Evolutionary conservation across 306 rosid genomes (phyloP).

Genomic region (Geum urbanum): DNA sequence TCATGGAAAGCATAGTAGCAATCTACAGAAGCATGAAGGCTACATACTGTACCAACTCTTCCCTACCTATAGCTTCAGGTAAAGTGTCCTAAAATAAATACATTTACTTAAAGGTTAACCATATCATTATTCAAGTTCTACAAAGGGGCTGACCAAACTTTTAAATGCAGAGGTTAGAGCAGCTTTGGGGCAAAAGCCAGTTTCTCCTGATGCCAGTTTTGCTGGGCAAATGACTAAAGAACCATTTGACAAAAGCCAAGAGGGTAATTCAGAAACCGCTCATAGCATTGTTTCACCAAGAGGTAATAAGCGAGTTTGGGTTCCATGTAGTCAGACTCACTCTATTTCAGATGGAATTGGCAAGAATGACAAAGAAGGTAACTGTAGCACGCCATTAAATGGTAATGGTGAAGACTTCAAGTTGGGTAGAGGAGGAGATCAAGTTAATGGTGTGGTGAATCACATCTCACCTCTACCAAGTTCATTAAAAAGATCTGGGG

Average conservation of each 20-base stretch:
- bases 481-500: conserved; percentile 27
- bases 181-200: conserved; percentile 31
- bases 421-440: conserved; percentile 17
- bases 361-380: conserved; percentile 31
- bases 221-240: conserved; percentile 17
- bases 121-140: not conserved
- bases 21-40: conserved; percentile 65
- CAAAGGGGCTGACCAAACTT: not conserved
- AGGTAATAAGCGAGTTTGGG: conserved; percentile 8
- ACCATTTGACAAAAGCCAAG: conserved; percentile 8
- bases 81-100: not conserved
- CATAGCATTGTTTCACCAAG: conserved; percentile 21
- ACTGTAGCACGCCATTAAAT: conserved; percentile 6
- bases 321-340: conserved; percentile 15
- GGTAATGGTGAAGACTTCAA: conserved; percentile 27
- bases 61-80: conserved; percentile 54
- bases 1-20: conserved; percentile 64
- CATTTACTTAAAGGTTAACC: not conserved
- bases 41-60: conserved; percentile 42
- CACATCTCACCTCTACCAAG: conserved; percentile 16
- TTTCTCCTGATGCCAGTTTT: conserved; percentile 18
- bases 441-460: conserved; percentile 6
- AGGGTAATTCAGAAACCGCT: conserved; percentile 21
- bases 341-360: conserved; percentile 26
- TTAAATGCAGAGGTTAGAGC: conserved; percentile 39